Percentiles rank a stretch among this genome's conserved stretches.
phyloP scores from a whole-genome alignment of 306 rosid genomes.

The Casuarina glauca region DNA sequence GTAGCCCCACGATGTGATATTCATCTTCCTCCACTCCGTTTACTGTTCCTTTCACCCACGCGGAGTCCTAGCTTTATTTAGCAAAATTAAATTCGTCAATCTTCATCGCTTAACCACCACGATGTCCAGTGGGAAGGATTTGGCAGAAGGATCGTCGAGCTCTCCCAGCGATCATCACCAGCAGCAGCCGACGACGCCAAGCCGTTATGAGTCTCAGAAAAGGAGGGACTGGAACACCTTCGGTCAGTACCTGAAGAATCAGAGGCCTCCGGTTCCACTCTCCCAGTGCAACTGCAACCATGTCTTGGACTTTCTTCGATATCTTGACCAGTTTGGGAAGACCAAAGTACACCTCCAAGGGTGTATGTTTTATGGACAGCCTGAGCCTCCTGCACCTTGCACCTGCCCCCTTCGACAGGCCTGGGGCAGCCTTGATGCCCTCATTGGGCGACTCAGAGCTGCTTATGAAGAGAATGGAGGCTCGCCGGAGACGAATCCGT shows the following conservation, averaged over 20 bases:
- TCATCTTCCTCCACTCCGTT: conserved; percentile 39
- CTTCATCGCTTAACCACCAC: conserved; percentile 5
- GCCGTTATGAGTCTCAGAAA: conserved; percentile 94
- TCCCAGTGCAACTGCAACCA: conserved; percentile 83
- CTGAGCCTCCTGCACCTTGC: conserved; percentile 95
- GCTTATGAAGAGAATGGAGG: conserved; percentile 99
- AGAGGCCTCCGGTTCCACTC: conserved; percentile 77
- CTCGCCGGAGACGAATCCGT: conserved; percentile 70
- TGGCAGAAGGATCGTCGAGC: conserved; percentile 56
- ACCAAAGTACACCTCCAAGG: conserved; percentile 91
- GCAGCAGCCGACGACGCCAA: conserved; percentile 47
- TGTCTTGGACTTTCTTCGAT: conserved; percentile 82
- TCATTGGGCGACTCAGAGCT: conserved; percentile 88
- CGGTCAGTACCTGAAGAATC: conserved; percentile 86
- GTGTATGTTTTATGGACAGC: conserved; percentile 90
- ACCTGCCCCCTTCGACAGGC: conserved; percentile 91
- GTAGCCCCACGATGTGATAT: conserved; percentile 69
- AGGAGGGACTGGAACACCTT: conserved; percentile 98
- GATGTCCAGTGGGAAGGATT: conserved; percentile 62
- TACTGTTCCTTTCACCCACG: conserved; percentile 76
- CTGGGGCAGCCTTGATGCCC: conserved; percentile 97
- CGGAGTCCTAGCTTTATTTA: conserved; percentile 31
- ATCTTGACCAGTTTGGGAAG: conserved; percentile 92
- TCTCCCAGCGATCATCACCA: conserved; percentile 28
- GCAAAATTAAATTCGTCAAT: conserved; percentile 18